Evolutionary conservation across 441 rosid genomes (phyloP).

Genomic region (Capsella rubella): DNA sequence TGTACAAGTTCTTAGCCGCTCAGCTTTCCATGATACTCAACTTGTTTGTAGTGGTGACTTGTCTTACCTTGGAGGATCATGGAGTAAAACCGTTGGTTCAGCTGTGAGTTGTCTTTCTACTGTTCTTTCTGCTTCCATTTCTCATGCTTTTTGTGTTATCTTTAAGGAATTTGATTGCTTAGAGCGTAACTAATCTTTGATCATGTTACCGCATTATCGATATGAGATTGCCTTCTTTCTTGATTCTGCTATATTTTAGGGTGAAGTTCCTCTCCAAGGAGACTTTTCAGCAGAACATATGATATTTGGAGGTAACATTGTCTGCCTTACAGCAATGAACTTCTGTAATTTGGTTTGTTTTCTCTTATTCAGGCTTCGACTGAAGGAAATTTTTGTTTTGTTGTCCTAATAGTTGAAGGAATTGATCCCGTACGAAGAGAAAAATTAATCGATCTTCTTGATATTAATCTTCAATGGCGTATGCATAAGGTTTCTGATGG

Average conservation of each 20-base stretch:
- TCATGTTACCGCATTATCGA: neutral
- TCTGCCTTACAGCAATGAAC: neutral
- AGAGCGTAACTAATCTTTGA: neutral
- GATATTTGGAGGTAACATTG: conserved; percentile 71
- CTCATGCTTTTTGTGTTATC: conserved; percentile 8
- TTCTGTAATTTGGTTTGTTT: neutral
- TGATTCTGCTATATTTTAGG: conserved; percentile 46
- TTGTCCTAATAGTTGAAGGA: conserved; percentile 58
- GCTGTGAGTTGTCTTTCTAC: conserved; percentile 59
- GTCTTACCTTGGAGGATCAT: conserved; percentile 79
- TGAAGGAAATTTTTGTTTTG: conserved; percentile 13
- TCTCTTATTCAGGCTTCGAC: conserved; percentile 20
- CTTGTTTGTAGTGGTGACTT: conserved; percentile 72
- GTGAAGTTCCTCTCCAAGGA: conserved; percentile 75
- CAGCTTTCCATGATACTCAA: conserved; percentile 76
- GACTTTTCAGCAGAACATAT: conserved; percentile 76
- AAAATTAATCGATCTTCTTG: conserved; percentile 72
- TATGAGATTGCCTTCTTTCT: neutral
- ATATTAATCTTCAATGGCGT: conserved; percentile 73
- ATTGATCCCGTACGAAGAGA: conserved; percentile 72
- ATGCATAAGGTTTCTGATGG: conserved; percentile 87
- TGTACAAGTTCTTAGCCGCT: conserved; percentile 62
- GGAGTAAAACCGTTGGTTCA: conserved; percentile 77
- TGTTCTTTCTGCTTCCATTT: conserved; percentile 1
- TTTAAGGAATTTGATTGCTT: neutral